These are phyloP conservation scores for Dendrocalamus sinicus DNA, from an alignment of 176 grass and related monocot genomes.

Conservation along the genomic window DNA sequence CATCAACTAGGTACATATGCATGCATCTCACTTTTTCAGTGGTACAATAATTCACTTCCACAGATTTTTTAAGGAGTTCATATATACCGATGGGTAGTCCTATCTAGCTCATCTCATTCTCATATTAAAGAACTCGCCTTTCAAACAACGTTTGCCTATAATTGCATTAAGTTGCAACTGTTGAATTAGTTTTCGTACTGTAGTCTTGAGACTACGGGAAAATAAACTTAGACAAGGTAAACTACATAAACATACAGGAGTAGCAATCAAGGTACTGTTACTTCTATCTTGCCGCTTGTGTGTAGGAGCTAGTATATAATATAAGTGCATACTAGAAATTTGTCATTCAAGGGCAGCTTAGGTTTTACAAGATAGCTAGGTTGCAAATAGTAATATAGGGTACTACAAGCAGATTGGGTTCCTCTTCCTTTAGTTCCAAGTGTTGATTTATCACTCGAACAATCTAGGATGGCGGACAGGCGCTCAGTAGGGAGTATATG, in stretches of 20 bases:
- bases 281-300: too few species aligned
- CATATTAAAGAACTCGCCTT: constrained; percentile 24
- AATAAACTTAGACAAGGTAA: neutral
- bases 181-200: neutral
- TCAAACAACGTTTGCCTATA: neutral
- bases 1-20: neutral
- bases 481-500: neutral
- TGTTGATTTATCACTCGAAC: too few species aligned
- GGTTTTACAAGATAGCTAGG: too few species aligned
- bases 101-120: neutral
- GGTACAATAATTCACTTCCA: neutral
- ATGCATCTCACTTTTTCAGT: neutral
- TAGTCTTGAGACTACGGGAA: neutral
- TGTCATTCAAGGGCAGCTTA: too few species aligned
- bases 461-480: too few species aligned
- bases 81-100: neutral
- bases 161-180: neutral
- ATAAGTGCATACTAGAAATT: too few species aligned
- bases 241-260: neutral
- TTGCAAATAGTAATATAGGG: too few species aligned
- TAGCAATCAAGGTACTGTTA: neutral
- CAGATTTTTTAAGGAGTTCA: neutral
- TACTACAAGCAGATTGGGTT: too few species aligned
- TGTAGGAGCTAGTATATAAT: too few species aligned
- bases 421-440: too few species aligned